Conservation (phyloP, 2,329 filamentous ascomycete genomes). For the Colletotrichum caudatum region DNA sequence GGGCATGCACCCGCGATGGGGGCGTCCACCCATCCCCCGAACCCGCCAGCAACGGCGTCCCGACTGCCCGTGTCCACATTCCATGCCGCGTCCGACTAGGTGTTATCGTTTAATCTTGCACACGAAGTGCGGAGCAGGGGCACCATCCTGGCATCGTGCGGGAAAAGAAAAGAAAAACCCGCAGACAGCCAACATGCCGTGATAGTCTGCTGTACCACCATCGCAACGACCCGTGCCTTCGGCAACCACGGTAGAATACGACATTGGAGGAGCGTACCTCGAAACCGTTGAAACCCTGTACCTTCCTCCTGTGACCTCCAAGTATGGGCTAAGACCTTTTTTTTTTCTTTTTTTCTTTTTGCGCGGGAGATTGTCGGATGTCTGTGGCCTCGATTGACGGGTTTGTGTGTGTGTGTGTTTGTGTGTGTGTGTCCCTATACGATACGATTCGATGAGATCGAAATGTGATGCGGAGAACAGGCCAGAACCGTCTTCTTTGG, state of each 20-base stretch:
- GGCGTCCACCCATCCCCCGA: neutral
- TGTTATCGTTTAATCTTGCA: neutral
- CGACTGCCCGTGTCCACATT: neutral
- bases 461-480: constrained; percentile 27
- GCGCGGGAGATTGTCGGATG: constrained; percentile 36
- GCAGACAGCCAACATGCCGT: neutral
- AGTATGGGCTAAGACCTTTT: constrained; percentile 1
- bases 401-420: neutral
- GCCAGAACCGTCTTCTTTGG: neutral
- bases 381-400: constrained; percentile 33
- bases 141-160: constrained; percentile 17
- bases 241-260: constrained; percentile 10
- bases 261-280: constrained; percentile 31
- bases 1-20: neutral
- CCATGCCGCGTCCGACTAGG: no score
- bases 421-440: neutral
- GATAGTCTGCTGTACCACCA: neutral
- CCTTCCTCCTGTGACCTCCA: constrained; percentile 6
- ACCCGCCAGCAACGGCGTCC: neutral
- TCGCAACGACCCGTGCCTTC: neutral
- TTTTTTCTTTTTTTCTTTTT: constrained; percentile 18
- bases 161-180: neutral
- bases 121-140: neutral
- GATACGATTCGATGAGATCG: constrained; percentile 9
- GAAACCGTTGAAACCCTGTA: constrained; percentile 38